A percentile compares a stretch with the other conserved stretches of the same genome.
phyloP scores from a whole-genome alignment of 108 stramenopile genomes.

The Fragilariopsis cylindrus region DNA sequence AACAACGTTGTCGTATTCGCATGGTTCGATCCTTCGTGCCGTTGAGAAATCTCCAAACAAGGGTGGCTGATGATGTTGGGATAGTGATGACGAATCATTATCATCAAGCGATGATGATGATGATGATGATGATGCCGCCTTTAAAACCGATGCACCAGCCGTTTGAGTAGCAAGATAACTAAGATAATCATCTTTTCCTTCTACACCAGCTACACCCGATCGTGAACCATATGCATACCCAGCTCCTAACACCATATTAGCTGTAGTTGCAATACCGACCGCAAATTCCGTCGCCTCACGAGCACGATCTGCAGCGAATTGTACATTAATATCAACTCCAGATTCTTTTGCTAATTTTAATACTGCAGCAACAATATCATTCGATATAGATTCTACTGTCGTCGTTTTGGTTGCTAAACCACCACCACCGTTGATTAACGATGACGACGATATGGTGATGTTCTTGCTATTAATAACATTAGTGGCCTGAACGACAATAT shows the following conservation, averaged over 20 bases:
- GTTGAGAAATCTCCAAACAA: conserved; percentile 41
- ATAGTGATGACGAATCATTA: too few relatives aligned
- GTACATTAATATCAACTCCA: conserved; percentile 39
- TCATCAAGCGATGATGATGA: background rate
- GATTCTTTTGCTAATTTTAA: conserved; percentile 30
- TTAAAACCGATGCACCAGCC: background rate
- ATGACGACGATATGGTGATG: background rate
- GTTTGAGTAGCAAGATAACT: background rate
- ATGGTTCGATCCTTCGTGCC: conserved; percentile 17
- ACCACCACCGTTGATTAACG: background rate
- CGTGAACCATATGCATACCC: conserved; percentile 46
- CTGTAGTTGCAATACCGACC: conserved; percentile 53
- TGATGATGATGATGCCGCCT: background rate
- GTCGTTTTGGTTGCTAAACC: background rate
- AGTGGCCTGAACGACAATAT: conserved; percentile 46
- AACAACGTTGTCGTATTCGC: conserved; percentile 26
- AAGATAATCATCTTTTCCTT: background rate
- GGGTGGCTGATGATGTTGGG: background rate
- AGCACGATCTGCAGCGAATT: conserved; percentile 58
- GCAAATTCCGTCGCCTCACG: conserved; percentile 65
- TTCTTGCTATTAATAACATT: conserved; percentile 38
- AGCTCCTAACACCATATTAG: conserved; percentile 54
- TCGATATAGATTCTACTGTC: conserved; percentile 47
- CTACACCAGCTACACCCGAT: conserved; percentile 9
- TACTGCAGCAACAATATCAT: conserved; percentile 45